These are phyloP conservation scores for Mortierella polycephala DNA, from an alignment of 371 early-diverging fungal genomes.

Conservation along the genomic window DNA sequence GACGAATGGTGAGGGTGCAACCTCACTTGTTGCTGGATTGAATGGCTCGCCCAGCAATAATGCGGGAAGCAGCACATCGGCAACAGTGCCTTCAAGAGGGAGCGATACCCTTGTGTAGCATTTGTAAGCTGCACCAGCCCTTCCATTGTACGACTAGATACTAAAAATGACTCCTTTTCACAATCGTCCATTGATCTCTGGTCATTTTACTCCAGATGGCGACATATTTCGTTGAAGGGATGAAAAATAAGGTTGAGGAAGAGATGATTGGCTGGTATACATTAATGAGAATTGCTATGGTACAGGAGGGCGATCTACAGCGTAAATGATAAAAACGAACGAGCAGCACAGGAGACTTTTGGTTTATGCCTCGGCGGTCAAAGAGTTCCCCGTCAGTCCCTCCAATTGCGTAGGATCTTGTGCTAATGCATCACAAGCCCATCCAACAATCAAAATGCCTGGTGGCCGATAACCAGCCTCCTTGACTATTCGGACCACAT, in stretches of 20 bases:
- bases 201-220: not conserved
- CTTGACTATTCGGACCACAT: conserved; percentile 71
- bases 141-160: too few relatives aligned
- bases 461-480: conserved; percentile 79
- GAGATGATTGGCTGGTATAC: not conserved
- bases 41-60: not conserved
- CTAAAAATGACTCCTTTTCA: too few relatives aligned
- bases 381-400: conserved; percentile 1
- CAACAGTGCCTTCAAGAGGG: not conserved
- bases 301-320: not conserved
- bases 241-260: not conserved
- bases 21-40: conserved; percentile 39
- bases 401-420: conserved; percentile 24
- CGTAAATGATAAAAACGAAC: not conserved
- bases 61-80: not conserved
- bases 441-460: conserved; percentile 76
- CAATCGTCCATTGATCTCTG: too few relatives aligned
- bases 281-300: not conserved
- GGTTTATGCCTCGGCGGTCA: not conserved
- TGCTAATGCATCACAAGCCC: conserved; percentile 60
- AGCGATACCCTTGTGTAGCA: not conserved
- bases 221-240: conserved; percentile 1
- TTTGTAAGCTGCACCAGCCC: not conserved
- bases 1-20: conserved; percentile 17
- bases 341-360: not conserved